phyloP scores from a whole-genome alignment of 1,284 basidiomycete species.

The Microbotryum violaceum region DNA sequence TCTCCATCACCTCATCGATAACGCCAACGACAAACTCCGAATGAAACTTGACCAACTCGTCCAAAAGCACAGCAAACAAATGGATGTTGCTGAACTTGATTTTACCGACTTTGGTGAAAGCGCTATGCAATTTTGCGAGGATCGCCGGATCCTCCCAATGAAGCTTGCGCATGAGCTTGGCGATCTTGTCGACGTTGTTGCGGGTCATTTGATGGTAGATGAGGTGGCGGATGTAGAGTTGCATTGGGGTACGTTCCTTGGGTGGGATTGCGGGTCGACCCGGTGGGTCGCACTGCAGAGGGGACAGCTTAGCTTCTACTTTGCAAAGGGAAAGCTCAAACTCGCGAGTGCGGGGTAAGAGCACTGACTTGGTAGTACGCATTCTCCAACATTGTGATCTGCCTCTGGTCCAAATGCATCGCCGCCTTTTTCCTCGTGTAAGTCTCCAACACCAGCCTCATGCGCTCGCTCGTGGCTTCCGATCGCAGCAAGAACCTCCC shows the following conservation, averaged over 20 bases:
- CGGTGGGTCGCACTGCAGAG: conserved; percentile 81
- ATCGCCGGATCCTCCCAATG: conserved; percentile 76
- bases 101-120: conserved; percentile 95
- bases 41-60: conserved; percentile 87
- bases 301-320: background rate
- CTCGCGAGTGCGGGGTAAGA: conserved; percentile 13
- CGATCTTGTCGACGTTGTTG: conserved; percentile 30
- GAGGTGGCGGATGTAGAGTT: conserved; percentile 86
- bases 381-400: conserved; percentile 85
- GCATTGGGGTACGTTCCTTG: conserved; percentile 78
- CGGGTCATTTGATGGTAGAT: conserved; percentile 80
- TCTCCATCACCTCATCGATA: conserved; percentile 90
- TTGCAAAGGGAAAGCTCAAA: background rate
- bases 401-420: conserved; percentile 84
- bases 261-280: conserved; percentile 77
- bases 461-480: conserved; percentile 78
- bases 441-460: conserved; percentile 69
- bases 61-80: conserved; percentile 85
- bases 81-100: conserved; percentile 84
- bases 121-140: conserved; percentile 50
- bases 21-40: conserved; percentile 78
- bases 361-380: conserved; percentile 83
- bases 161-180: conserved; percentile 83
- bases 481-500: conserved; percentile 83
- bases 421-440: conserved; percentile 89